Evolutionary conservation across 805 yeast genomes (phyloP), one percentile per base, ranked within the genome.

Genomic region (Ogataea degrootiae): DNA sequence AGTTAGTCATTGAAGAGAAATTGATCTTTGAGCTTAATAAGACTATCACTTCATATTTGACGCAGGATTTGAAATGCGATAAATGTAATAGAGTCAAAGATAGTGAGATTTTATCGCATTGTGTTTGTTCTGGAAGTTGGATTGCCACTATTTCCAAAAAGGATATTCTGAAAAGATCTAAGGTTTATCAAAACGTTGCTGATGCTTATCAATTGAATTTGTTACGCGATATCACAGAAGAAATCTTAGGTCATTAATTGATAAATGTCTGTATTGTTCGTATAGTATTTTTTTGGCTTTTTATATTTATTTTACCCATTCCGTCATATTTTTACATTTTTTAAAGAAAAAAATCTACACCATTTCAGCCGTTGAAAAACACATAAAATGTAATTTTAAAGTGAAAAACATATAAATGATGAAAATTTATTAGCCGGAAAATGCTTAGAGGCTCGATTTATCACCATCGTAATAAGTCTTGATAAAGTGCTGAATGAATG

Each of bases 61-160:
- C 77, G 21, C 99, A 94, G 66, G 98, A 92, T 65, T 70, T 86
- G 57, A 79, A 77, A 56, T 94, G 99, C 65, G 61, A 70, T 16
- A 89, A 87, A 60, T 94, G 99, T 66, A 74, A 78, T 23, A 77
- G 72, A 47, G 71, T 88, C 47, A 80, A 80, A 57, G 80, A 77
- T 34, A 83, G 79, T 55, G 83, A 84, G 52, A 73, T 94, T 77
- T 76, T 89, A 33, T 72, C 72, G 31, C 81, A 81, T 62, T 95
- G 99, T 66, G 67, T 77, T 19, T 94, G 99, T 63, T 92, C 99
- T 0, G 99, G 99, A 8, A 62, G 67, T 15, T 90, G 96, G 96
- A 70, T 65, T 4, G 83, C 79, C 42, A 80, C 87, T 0, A 62
- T 82, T 19, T 60, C 71, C 5, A 68, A 70, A 42, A 66, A 60